Conservation (phyloP, 139 green algal genomes). For the Yamagishiella unicocca region DNA sequence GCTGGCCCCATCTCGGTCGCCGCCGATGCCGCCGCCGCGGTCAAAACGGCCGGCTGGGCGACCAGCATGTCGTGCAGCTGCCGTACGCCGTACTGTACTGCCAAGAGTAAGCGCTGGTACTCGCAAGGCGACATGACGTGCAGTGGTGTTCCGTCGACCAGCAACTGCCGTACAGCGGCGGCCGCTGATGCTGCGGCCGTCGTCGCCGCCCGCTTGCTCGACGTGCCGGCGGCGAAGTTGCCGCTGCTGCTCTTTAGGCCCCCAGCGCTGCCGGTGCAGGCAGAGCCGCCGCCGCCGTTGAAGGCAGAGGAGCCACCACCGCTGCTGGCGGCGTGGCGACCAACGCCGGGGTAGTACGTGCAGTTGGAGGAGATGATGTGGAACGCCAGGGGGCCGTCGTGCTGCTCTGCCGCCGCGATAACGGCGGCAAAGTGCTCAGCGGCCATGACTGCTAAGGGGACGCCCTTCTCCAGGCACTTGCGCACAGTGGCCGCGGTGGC, state of each 20-base stretch:
- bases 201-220: background rate
- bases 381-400: conserved; percentile 1
- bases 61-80: conserved; percentile 34
- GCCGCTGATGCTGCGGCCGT: background rate
- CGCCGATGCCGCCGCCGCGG: background rate
- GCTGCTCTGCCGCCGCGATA: conserved; percentile 8
- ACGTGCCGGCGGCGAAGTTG: background rate
- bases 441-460: conserved; percentile 11
- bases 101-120: conserved; percentile 23
- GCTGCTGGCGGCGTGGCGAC: conserved; percentile 31
- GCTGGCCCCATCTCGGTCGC: background rate
- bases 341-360: conserved; percentile 5
- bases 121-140: conserved; percentile 31
- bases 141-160: background rate
- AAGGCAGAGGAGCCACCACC: background rate
- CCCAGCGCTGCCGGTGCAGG: too few species aligned
- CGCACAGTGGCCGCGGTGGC: background rate
- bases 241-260: background rate
- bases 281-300: background rate
- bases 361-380: background rate
- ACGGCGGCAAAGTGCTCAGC: background rate
- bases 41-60: background rate
- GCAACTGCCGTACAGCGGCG: background rate
- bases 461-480: conserved; percentile 33
- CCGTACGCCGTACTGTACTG: conserved; percentile 39